Evolutionary conservation across 805 yeast species (phyloP), one percentile per base, ranked within the genome.

Genomic region (Pichia thaimueangensis): DNA sequence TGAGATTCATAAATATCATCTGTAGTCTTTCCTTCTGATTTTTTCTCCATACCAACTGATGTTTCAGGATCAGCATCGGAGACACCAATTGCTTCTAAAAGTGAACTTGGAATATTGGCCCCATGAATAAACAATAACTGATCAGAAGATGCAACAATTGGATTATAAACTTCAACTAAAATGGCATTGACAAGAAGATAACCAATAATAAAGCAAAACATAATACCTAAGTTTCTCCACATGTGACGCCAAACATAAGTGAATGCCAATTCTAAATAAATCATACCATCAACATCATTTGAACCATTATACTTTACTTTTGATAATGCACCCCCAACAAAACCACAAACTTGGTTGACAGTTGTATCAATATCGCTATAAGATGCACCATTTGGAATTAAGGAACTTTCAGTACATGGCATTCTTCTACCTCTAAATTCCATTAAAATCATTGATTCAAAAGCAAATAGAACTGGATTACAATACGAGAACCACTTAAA

Each of bases 221-320:
- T 43, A 43, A 74, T 70, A 47, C 80, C 95, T 42, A 82, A 69
- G 59, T 86, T 83, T 67, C 95, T 78, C 95, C 95, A 86, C 39
- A 74, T 70, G 59, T 86, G 86, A 20, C 60, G 48, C 54, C 70
- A 76, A 20, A 55, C 56, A 66, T 80, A 86, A 31, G 59, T 55
- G 60, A 60, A 86, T 9, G 78, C 58, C 4, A 53, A 54, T 5
- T 48, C 47, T 16, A 78, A 43, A 52, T 76, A 80, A 17, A 57
- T 56, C 44, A 72, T 75, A 57, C 86, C 86, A 47, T 58, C 57
- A 30, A 80, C 83, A 43, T 58, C 56, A 16, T 55, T 45, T 10
- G 68, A 37, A 20, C 44, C 46, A 24, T 54, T 50, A 35, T 52
- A 54, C 12, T 48, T 22, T 15, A 37, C 36, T 23, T 42, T 49